A percentile compares a stretch with the other conserved stretches of the same genome.
phyloP scores from a whole-genome alignment of 169 alveolate species.

The Cyclospora cayetanensis region DNA sequence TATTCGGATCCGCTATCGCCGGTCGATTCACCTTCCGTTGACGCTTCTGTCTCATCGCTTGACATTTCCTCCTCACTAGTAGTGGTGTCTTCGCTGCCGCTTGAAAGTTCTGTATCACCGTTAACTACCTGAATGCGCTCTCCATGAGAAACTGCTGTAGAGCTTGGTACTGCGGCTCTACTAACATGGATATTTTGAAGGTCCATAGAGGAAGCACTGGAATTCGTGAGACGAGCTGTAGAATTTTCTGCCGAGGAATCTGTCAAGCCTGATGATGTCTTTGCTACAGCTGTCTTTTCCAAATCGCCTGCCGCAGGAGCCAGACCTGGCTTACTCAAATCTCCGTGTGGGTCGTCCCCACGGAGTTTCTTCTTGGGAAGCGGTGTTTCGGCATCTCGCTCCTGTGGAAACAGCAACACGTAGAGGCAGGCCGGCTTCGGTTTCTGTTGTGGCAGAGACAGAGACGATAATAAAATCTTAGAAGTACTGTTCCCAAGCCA shows the following conservation, averaged over 20 bases:
- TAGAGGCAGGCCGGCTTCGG: background rate
- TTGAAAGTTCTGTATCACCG: background rate
- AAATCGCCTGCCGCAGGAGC: background rate
- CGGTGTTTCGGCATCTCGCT: background rate
- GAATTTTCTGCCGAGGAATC: background rate
- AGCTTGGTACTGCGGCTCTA: background rate
- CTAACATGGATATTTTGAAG: background rate
- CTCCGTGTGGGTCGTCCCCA: background rate
- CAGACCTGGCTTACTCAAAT: background rate
- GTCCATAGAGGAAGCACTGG: no score
- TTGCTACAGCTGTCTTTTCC: background rate
- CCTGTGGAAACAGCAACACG: background rate
- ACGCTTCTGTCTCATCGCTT: slow-evolving; percentile 45
- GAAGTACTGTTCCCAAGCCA: background rate
- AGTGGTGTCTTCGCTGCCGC: slow-evolving; percentile 23
- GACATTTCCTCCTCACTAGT: slow-evolving; percentile 45
- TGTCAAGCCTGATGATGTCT: background rate
- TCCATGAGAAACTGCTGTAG: background rate
- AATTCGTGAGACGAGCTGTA: background rate
- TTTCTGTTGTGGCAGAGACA: background rate
- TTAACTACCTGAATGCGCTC: background rate
- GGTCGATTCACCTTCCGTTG: background rate
- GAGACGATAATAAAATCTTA: background rate
- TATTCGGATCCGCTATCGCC: slow-evolving; percentile 56
- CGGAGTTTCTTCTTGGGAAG: background rate